Conservation (phyloP, 306 rosid genomes). For the Acacia crassicarpa region DNA sequence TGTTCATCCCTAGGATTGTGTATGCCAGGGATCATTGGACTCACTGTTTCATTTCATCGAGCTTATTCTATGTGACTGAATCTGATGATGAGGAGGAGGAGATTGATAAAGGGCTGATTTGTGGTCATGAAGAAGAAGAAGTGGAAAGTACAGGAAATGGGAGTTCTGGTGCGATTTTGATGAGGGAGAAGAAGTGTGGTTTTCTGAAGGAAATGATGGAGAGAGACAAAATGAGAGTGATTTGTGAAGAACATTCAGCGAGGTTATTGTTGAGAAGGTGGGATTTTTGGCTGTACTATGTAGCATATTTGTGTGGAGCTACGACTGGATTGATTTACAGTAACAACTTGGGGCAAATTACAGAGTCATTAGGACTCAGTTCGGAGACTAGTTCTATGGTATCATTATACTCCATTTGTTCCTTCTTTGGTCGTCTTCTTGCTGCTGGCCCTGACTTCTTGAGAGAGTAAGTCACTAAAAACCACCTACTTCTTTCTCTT, state of each 20-base stretch:
- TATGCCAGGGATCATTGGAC: constrained; percentile 36
- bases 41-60: constrained; percentile 4
- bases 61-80: constrained; percentile 7
- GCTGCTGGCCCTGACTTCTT: constrained; percentile 81
- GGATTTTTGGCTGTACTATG: constrained; percentile 83
- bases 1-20: constrained; percentile 50
- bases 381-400: constrained; percentile 62
- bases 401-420: constrained; percentile 75
- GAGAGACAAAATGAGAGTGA: constrained; percentile 41
- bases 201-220: constrained; percentile 38
- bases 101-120: constrained; percentile 52
- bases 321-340: constrained; percentile 84
- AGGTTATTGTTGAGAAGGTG: constrained; percentile 43
- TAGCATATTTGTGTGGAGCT: constrained; percentile 77
- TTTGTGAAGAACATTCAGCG: constrained; percentile 70
- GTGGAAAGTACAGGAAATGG: constrained; percentile 4
- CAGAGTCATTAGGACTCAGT: constrained; percentile 65
- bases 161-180: not conserved
- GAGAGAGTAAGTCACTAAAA: constrained; percentile 47
- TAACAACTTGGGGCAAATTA: constrained; percentile 85
- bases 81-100: constrained; percentile 37
- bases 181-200: constrained; percentile 33
- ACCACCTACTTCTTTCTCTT: not conserved
- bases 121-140: constrained; percentile 22
- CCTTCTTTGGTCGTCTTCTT: constrained; percentile 88